A percentile compares a stretch with the other conserved stretches of the same genome.
Conservation (phyloP, 179 eudicot genomes). For the Spinacia oleracea region DNA sequence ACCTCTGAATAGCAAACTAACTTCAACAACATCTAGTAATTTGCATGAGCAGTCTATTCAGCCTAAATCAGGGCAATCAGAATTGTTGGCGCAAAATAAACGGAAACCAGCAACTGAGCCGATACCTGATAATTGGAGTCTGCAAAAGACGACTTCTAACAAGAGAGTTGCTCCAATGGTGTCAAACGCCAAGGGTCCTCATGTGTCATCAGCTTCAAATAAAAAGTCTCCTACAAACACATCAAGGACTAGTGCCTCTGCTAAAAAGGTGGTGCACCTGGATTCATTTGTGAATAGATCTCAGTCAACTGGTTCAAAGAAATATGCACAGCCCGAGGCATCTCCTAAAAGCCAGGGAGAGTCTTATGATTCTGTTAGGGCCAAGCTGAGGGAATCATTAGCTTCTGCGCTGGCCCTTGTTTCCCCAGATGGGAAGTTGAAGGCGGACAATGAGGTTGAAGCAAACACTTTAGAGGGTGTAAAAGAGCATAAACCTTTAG, state of each 20-base stretch:
- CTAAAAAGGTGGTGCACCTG: conserved; percentile 55
- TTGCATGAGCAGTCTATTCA: conserved; percentile 28
- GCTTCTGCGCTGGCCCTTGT: conserved; percentile 79
- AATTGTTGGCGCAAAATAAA: conserved; percentile 41
- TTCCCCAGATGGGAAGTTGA: conserved; percentile 35
- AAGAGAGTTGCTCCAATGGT: conserved; percentile 41
- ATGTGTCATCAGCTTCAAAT: conserved; percentile 36
- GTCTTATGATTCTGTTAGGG: conserved; percentile 67
- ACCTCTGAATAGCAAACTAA: conserved; percentile 23
- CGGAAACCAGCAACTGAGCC: conserved; percentile 56
- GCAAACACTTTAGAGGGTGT: conserved; percentile 8
- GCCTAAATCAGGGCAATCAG: conserved; percentile 33
- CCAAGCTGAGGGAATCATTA: conserved; percentile 85
- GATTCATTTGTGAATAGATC: conserved; percentile 51
- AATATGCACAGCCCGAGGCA: conserved; percentile 39
- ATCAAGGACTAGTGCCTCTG: conserved; percentile 27
- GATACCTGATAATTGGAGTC: conserved; percentile 23
- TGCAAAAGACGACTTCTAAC: conserved; percentile 38
- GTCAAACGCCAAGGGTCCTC: conserved; percentile 25
- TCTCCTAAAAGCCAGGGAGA: conserved; percentile 48
- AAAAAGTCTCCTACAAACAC: conserved; percentile 38
- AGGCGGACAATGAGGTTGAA: conserved; percentile 21
- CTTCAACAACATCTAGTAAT: conserved; percentile 6
- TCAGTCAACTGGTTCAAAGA: conserved; percentile 49
- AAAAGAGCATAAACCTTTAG: conserved; percentile 33